Conservation (phyloP, 805 yeast species). For the Kodamaea leandrae region DNA sequence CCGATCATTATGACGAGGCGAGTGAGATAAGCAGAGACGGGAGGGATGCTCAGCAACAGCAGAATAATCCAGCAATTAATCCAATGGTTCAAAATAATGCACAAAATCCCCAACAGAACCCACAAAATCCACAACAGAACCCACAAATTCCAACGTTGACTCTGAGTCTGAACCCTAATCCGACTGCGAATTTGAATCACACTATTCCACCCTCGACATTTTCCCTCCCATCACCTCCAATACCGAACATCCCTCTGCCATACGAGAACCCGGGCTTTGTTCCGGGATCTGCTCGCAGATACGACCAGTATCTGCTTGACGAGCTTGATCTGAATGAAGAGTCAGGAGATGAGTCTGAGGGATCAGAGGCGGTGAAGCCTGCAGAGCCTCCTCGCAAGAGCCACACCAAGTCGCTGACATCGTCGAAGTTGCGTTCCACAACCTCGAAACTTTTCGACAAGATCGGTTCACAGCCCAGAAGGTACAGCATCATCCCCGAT, state of each 20-base stretch:
- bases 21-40: too few species aligned
- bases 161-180: too few species aligned
- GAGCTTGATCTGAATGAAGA: conserved; percentile 20
- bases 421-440: conserved; percentile 57
- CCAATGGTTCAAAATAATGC: too few species aligned
- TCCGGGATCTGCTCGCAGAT: conserved; percentile 16
- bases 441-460: conserved; percentile 72
- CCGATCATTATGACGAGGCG: too few species aligned
- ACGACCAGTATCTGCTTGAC: conserved; percentile 25
- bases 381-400: conserved; percentile 24
- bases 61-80: not conserved
- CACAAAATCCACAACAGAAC: too few species aligned
- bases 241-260: not conserved
- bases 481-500: conserved; percentile 71
- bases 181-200: too few species aligned
- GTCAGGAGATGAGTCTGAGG: conserved; percentile 17
- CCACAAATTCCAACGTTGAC: too few species aligned
- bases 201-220: too few species aligned
- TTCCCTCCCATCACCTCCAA: too few species aligned
- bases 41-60: conserved; percentile 11
- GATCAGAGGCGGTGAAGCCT: conserved; percentile 22
- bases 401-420: conserved; percentile 30
- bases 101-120: not conserved
- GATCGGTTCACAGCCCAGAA: conserved; percentile 67
- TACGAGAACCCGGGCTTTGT: too few species aligned